Base-by-base conservation (phyloP, 768 basidiomycete species). In the Tricholomella constricta region DNA sequence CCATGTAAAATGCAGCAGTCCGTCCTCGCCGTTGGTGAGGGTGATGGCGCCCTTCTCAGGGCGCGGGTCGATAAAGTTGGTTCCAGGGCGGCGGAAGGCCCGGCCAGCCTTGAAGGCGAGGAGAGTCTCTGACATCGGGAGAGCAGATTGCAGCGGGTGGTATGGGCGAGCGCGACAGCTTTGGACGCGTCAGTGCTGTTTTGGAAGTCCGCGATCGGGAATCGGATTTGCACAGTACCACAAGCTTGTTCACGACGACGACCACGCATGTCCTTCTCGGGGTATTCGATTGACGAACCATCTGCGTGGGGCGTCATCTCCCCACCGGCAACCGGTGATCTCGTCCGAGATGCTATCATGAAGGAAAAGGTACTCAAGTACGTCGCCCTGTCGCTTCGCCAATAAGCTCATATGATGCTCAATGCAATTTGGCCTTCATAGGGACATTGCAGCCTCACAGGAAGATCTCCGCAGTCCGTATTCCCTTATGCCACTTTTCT, bases 301-400 rank as follows among this genome's bases (percentile, higher is more conserved):
- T 58, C 76, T 19, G 71, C 76, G 0, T 87, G 85, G 85, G 85
- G 81, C 7, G 65, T 65, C 22, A 46, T 70, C 43, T 71, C 73
- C 6, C 67, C 77, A 15, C 69, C 74, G 36, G 63, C 78, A 17
- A 27, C 57, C 27, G 81, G 76, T 41, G 88, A 91, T 63, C 77
- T 88, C 34, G 79, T 94, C 34, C 83, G 82, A 57, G 88, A 91
- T 59, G 85, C 91, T 6, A 74, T 94, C 46, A 78, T 72, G 66
- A 94, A 92, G 62, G 91, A 94, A 65, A 76, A 85, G 51, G 59
- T 88, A 8, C 80, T 94, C 65, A 89, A 86, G 91, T 92, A 56
- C 34, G 84, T 72, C 9, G 3, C 31, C 14, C n/a, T 19, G n/a
- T n/a, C n/a, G n/a, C 34, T 29, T 25, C 12, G 37, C 32, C 37